phyloP scores from a whole-genome alignment of 768 basidiomycete species.

The Leccinum rimulosum region DNA sequence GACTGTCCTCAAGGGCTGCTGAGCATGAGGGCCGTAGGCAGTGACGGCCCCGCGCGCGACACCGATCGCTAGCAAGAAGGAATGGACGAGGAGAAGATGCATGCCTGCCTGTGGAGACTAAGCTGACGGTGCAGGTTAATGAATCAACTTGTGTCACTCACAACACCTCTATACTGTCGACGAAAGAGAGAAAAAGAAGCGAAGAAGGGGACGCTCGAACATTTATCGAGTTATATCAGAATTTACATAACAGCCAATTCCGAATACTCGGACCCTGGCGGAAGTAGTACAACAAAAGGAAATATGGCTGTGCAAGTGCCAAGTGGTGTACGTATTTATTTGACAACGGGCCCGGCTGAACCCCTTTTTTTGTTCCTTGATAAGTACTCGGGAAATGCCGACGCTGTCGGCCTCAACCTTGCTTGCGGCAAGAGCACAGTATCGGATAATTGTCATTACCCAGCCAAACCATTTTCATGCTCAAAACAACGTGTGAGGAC shows the following conservation, averaged over 20 bases:
- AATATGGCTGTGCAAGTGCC: too few species aligned
- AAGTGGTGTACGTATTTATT: too few species aligned
- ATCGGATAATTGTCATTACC: too few species aligned
- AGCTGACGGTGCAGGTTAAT: not conserved
- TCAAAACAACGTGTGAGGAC: too few species aligned
- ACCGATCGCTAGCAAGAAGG: slow-evolving; percentile 17
- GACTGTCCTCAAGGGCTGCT: slow-evolving; percentile 24
- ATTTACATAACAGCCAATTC: not conserved
- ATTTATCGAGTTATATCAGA: not conserved
- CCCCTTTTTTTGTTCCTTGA: too few species aligned
- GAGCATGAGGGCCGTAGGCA: slow-evolving; percentile 26
- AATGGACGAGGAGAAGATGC: slow-evolving; percentile 24
- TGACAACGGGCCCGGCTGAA: too few species aligned
- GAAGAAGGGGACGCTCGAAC: not conserved
- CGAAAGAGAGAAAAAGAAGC: not conserved
- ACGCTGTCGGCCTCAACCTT: too few species aligned
- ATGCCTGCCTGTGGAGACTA: slow-evolving; percentile 7
- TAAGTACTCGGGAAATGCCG: too few species aligned
- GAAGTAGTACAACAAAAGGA: too few species aligned
- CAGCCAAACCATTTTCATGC: too few species aligned
- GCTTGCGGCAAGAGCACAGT: too few species aligned
- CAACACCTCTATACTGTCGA: slow-evolving; percentile 11
- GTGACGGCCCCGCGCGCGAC: slow-evolving; percentile 11
- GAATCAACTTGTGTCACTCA: slow-evolving; percentile 1
- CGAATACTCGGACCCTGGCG: too few species aligned